Base-by-base conservation (phyloP, 306 rosid species). In the Cucurbita pepo region DNA sequence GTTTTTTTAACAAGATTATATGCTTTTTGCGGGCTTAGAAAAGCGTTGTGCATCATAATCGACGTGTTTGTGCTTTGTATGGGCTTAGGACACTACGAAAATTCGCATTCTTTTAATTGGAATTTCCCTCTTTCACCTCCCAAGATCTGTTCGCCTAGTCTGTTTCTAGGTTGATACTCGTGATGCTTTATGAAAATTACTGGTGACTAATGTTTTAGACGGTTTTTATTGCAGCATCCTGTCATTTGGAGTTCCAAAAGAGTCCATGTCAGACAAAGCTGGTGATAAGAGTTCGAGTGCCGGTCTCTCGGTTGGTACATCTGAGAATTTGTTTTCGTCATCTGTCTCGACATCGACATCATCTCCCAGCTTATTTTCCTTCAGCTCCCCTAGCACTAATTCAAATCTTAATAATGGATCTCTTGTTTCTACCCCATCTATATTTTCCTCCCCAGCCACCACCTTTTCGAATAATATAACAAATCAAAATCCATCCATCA, bases 401-500 rank as follows among this genome's bases (percentile, higher is more conserved):
- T 81, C 82, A 55, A 77, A 67, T 77, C 80, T 80, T 43, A 89
- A 61, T 65, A 86, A 77, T 56, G 95, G 90, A 36, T 75, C 85
- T 74, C 43, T 72, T 78, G 75, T 84, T 80, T 67, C 85, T 30
- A 77, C 56, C 76, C 71, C 87, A 64, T 62, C 79, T 50, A 72
- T 78, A 65, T 72, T 77, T 62, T 65, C 87, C 69, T 60, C 79
- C 57, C 67, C 87, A 15, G 22, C 69, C 71, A 44, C 83, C 69
- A 59, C 48, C 8, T 77, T 55, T 64, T 77, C 80, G 53, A 80
- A 82, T 79, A 81, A 63, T 77, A 65, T 72, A 71, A 69, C 84
- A 47, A 71, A 75, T 82, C 91, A 85, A 72, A 83, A 69, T 80
- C 61, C 77, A 73, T 74, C 81, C 67, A 60, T 75, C 74, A 76